Evolutionary conservation across 202 grass and related monocot species (phyloP).

Genomic region (Thinopyrum obtusiflorum): DNA sequence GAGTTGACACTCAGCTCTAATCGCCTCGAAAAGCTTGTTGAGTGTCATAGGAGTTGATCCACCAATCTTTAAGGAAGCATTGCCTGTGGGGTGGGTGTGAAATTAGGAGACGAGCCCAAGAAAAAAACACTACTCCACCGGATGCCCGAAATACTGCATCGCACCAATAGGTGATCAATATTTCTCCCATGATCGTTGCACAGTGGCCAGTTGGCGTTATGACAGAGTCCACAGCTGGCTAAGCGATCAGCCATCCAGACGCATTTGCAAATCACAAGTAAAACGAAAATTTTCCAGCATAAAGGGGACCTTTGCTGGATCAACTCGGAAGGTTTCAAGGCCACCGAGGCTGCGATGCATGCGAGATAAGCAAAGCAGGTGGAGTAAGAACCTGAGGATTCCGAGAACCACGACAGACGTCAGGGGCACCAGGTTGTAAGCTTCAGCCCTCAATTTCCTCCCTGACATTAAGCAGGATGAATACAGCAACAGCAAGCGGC

Average conservation of each 20-base stretch:
- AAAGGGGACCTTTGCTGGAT: neutral
- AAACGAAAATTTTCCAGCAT: neutral
- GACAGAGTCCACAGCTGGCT: neutral
- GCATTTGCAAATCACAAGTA: neutral
- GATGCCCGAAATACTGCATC: neutral
- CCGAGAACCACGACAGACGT: neutral
- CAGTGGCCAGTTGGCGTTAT: neutral
- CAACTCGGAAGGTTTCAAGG: neutral
- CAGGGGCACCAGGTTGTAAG: too few species aligned
- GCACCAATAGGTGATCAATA: neutral
- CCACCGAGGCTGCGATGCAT: neutral
- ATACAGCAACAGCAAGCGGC: too few species aligned
- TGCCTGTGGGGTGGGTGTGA: neutral
- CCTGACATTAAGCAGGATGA: too few species aligned
- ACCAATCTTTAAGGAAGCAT: neutral
- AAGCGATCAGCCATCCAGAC: neutral
- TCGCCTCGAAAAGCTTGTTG: neutral
- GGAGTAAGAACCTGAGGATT: neutral
- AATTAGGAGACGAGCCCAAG: neutral
- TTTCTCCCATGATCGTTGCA: neutral
- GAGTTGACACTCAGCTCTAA: neutral
- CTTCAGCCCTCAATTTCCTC: too few species aligned
- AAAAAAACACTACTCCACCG: neutral
- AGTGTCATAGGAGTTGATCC: neutral
- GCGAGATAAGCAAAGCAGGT: neutral